Evolutionary conservation across 306 rosid species (phyloP), one percentile per base, ranked within the genome.

Genomic region (Trifolium subterraneum): DNA sequence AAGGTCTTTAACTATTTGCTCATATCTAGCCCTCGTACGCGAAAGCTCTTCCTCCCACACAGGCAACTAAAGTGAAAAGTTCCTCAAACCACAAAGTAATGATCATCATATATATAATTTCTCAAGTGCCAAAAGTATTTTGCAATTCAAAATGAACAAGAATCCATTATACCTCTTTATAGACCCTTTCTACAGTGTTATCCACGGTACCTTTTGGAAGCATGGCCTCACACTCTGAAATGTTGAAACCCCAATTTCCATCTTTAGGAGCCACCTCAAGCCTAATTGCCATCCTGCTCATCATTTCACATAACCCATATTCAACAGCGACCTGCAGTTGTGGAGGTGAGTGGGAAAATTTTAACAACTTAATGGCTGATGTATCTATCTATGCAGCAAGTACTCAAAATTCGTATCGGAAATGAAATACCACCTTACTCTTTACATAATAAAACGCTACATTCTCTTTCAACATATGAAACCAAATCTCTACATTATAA

Each of bases 251-350:
- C 89, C 90, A 92, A 27, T 90, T 78, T 45, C 88, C 89, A 72
- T 94, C 91, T 75, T 83, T 83, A 3, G 99, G 99, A 71, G 81
- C 83, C 35, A 80, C 64, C 0, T 75, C 77, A 16, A 70, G 73
- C 10, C 73, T 87, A 64, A 94, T 92, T 1, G 96, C 99, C 48
- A 4, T 81, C 4, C 7, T 78, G 86, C 79, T 88, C 70, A 94
- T 82, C 96, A 92, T 87, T 83, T 90, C 99, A 71, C 97, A 90
- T 36, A 94, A 76, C 10, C 99, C 99, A 78, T 82, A 84, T 83
- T 94, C 99, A 51, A 94, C 87, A 71, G 96, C 83, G 47, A 81
- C 90, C 97, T 89, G 82, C 73, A 87, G 35, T 78, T 65, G 61
- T 16, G 48, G 50, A 58, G 10, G 12, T 3, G 33, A 67, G 41